Evolutionary conservation across 768 basidiomycete species (phyloP).

Genomic region (Mycena polygramma): DNA sequence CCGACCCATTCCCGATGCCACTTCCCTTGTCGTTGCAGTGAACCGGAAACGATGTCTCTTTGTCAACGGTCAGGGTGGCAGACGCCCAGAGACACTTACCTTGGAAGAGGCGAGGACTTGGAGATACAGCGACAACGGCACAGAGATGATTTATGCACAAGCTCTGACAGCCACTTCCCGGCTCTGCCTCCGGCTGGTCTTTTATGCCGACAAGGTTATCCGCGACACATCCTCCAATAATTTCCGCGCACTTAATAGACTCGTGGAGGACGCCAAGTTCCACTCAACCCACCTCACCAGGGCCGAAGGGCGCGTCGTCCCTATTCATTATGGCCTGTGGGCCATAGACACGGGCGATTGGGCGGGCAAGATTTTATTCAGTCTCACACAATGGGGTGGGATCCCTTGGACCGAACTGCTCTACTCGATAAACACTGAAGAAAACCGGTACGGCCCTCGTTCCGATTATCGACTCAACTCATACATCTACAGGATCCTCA

Average conservation of each 20-base stretch:
- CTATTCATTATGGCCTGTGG: conserved; percentile 29
- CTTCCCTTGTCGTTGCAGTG: background rate
- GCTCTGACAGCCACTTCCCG: background rate
- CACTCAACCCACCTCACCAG: conserved; percentile 4
- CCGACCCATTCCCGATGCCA: background rate
- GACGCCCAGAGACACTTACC: background rate
- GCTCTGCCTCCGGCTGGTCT: conserved; percentile 23
- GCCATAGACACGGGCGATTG: conserved; percentile 17
- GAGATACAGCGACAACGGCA: background rate
- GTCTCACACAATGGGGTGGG: conserved; percentile 22
- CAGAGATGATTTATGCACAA: background rate
- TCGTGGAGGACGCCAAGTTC: conserved; percentile 25
- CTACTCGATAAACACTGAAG: background rate
- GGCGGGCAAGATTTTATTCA: conserved; percentile 25
- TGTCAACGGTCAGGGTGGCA: conserved; percentile 9
- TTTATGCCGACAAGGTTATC: conserved; percentile 5
- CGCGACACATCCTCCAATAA: background rate
- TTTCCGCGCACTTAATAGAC: background rate
- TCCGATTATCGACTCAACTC: background rate
- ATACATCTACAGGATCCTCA: conserved; percentile 2
- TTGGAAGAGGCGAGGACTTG: background rate
- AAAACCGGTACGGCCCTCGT: conserved; percentile 7
- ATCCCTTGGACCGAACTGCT: conserved; percentile 18
- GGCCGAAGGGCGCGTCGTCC: background rate
- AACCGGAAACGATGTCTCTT: background rate